Conservation (phyloP, 352 stramenopile species). For the Globisporangium middletonii region DNA sequence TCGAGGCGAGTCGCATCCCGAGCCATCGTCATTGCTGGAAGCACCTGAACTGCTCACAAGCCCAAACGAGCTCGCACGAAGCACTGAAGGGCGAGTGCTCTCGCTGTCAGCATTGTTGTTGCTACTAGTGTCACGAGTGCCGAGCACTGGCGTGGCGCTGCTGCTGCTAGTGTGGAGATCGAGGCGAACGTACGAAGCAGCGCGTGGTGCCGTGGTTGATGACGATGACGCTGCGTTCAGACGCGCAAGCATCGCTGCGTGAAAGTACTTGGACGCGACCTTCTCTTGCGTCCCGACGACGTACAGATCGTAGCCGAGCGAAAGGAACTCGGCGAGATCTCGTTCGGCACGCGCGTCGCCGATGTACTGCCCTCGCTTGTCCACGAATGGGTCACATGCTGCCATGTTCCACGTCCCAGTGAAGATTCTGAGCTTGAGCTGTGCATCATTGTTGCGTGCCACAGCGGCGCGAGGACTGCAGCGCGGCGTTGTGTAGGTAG, state of each 20-base stretch:
- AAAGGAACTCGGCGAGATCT: slow-evolving; percentile 38
- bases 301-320: slow-evolving; percentile 70
- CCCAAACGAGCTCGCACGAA: slow-evolving; percentile 13
- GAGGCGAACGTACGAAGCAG: slow-evolving; percentile 12
- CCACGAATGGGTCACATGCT: slow-evolving; percentile 49
- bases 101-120: neutral
- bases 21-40: too few species aligned
- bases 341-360: slow-evolving; percentile 29
- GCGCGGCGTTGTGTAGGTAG: neutral
- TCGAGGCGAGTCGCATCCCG: neutral
- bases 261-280: slow-evolving; percentile 46
- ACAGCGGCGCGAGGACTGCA: too few species aligned
- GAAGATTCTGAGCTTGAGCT: slow-evolving; percentile 43
- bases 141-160: slow-evolving; percentile 4
- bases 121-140: neutral
- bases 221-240: slow-evolving; percentile 20
- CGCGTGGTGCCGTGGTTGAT: neutral
- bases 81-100: slow-evolving; percentile 12
- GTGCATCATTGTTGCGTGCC: too few species aligned
- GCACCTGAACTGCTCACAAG: slow-evolving; percentile 3
- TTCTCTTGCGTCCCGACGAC: slow-evolving; percentile 70
- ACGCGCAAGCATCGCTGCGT: slow-evolving; percentile 41
- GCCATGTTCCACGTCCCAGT: slow-evolving; percentile 76
- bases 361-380: slow-evolving; percentile 31
- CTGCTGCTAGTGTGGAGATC: slow-evolving; percentile 5